A percentile compares a stretch with the other conserved stretches of the same genome.
phyloP scores from a whole-genome alignment of 2,329 filamentous ascomycete species.

The Diaporthe velutina region DNA sequence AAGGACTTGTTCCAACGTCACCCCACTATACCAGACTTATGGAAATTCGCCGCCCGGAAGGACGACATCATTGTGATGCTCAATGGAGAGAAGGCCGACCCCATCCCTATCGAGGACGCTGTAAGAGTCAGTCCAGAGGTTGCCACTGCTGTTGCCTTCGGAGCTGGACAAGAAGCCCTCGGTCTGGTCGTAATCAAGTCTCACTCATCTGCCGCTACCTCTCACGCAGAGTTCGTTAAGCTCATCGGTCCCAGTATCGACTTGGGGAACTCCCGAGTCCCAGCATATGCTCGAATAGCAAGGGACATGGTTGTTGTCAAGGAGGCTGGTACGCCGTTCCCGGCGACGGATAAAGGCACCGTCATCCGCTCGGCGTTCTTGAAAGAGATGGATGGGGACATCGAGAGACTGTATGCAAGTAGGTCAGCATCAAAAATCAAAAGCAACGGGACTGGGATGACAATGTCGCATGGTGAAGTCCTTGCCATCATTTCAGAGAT shows the following conservation, averaged over 20 bases:
- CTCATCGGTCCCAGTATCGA: neutral
- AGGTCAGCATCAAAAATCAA: neutral
- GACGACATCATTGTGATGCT: slow-evolving; percentile 55
- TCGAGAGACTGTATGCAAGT: neutral
- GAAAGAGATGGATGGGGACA: neutral
- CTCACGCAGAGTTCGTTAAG: neutral
- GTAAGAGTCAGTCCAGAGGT: slow-evolving; percentile 5
- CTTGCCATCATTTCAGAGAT: neutral
- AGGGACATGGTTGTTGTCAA: slow-evolving; percentile 27
- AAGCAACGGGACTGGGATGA: no score
- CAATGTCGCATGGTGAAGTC: neutral
- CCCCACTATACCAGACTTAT: slow-evolving; percentile 51
- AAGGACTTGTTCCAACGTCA: slow-evolving; percentile 44
- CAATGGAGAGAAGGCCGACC: slow-evolving; percentile 53
- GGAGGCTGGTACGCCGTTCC: slow-evolving; percentile 14
- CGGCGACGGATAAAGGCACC: slow-evolving; percentile 14
- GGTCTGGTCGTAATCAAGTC: slow-evolving; percentile 22
- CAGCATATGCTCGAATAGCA: slow-evolving; percentile 17
- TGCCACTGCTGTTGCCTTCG: slow-evolving; percentile 16
- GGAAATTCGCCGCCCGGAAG: slow-evolving; percentile 54
- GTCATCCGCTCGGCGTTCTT: slow-evolving; percentile 26
- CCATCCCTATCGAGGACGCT: slow-evolving; percentile 15
- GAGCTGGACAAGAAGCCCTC: slow-evolving; percentile 23
- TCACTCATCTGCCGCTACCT: neutral
- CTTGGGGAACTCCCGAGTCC: slow-evolving; percentile 27